Evolutionary conservation across 2,329 filamentous ascomycete genomes (phyloP), one percentile per base, ranked within the genome.

Genomic region (Ophiostoma triangulosporum): DNA sequence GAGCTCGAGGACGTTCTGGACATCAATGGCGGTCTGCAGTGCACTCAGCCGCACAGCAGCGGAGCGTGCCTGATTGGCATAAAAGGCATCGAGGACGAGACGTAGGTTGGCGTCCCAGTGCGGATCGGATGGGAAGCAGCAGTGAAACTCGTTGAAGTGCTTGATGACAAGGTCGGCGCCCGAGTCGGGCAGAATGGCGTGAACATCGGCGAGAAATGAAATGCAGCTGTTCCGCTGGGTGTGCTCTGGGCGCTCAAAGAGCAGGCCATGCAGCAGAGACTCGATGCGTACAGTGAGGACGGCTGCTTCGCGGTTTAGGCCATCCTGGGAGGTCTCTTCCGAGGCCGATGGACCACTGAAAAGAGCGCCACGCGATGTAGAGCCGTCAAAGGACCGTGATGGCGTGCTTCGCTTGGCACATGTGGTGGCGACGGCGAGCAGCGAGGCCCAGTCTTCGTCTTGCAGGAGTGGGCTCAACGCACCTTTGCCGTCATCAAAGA

Each of bases 91-190:
- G 15, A 87, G 64, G 1, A 88, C 73, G 26, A 78, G 67, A 15
- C 70, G 68, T 52, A 84, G 70, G 51, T 86, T 84, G 2, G 74
- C 68, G 57, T 84, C 74, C 85, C 84, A 89, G 33, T 78, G 71
- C 48, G 74, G 66, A 60, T 87, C 83, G 0, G 84, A 86, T 2
- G 85, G 85, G 45, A 83, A 84, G 60, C 86, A 85, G 60, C 80
- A 82, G 46, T 83, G 74, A 58, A 84, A 83, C 52, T 86, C 78
- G 53, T 76, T 75, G 58, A 83, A 85, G 62, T 86, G 80, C 45
- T 80, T 75, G 43, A 88, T 73, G 24, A 88, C 75, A 11, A 83
- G 70, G 48, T 75, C 75, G 1, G 77, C 81, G 8, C 80, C 77
- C 4, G 77, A 75, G 62, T 88, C 81, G 6, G 81, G 80, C 8